Conservation (phyloP, 2,329 filamentous ascomycete genomes). For the Ceratocystis cacaofunesta region DNA sequence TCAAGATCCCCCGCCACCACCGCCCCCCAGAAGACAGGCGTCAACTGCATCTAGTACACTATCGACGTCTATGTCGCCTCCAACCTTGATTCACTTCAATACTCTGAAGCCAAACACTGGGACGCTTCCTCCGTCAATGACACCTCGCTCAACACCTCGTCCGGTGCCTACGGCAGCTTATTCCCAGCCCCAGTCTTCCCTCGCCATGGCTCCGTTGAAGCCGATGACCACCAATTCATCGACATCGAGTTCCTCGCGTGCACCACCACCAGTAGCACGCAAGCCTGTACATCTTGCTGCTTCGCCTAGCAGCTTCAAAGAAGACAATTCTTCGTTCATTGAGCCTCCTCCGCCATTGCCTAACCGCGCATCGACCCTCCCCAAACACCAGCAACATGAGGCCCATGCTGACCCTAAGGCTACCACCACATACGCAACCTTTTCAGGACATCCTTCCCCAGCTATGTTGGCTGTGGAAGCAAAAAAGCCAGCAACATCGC, state of each 20-base stretch:
- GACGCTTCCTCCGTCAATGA: constrained; percentile 11
- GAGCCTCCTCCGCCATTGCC: background rate
- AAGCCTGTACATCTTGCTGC: constrained; percentile 44
- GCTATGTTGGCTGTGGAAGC: background rate
- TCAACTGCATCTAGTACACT: constrained; percentile 7
- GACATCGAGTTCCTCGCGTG: constrained; percentile 23
- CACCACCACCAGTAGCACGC: constrained; percentile 46
- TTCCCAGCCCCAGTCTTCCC: background rate
- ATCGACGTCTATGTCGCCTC: constrained; percentile 17
- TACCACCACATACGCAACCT: too few relatives aligned
- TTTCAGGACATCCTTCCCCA: background rate
- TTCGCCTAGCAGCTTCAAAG: constrained; percentile 17
- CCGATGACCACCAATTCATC: constrained; percentile 27
- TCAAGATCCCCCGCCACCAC: constrained; percentile 27
- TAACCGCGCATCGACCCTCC: background rate
- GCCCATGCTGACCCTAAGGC: background rate
- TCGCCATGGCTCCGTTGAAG: constrained; percentile 19
- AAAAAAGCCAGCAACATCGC: background rate
- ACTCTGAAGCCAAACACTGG: constrained; percentile 4
- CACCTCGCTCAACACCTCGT: constrained; percentile 15
- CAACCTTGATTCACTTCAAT: constrained; percentile 5
- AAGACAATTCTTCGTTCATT: background rate
- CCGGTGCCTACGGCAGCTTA: constrained; percentile 17
- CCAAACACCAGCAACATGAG: background rate
- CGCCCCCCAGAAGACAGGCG: constrained; percentile 30